phyloP scores from a whole-genome alignment of 495 filamentous ascomycete genomes.

The Hyphodiscus hymeniophilus region DNA sequence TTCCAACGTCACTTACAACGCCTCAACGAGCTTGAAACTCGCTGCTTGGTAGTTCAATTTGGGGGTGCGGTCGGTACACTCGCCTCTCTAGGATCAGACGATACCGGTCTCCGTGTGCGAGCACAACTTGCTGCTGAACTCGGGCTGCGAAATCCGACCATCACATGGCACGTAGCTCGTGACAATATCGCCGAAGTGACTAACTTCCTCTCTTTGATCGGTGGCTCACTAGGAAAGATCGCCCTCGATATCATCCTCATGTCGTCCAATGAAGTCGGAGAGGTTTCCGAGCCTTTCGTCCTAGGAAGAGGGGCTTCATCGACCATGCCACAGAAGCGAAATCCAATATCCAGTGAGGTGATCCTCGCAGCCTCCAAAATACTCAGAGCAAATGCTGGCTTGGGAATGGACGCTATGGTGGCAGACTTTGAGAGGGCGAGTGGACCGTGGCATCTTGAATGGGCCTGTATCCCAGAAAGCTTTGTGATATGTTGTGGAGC shows the following conservation, averaged over 20 bases:
- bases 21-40: constrained; percentile 29
- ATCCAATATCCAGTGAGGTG: constrained; percentile 45
- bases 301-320: constrained; percentile 44
- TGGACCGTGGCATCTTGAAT: constrained; percentile 47
- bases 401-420: constrained; percentile 45
- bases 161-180: constrained; percentile 39
- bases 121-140: constrained; percentile 33
- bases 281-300: constrained; percentile 47
- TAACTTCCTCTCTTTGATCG: constrained; percentile 42
- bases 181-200: constrained; percentile 41
- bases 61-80: constrained; percentile 42
- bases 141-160: constrained; percentile 30
- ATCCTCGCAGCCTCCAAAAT: constrained; percentile 44
- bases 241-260: constrained; percentile 48
- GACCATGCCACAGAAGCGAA: constrained; percentile 50
- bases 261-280: constrained; percentile 45
- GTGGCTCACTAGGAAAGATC: constrained; percentile 41
- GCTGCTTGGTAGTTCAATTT: constrained; percentile 37
- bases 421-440: constrained; percentile 45
- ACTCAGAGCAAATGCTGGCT: constrained; percentile 37
- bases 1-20: constrained; percentile 36
- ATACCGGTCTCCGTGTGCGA: constrained; percentile 34
- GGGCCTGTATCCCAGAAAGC: constrained; percentile 43
- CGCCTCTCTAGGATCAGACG: constrained; percentile 30
- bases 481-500: constrained; percentile 43